Evolutionary conservation across 2,329 filamentous ascomycete species (phyloP), one percentile per base, ranked within the genome.

Genomic region (Pseudocercospora cruenta): DNA sequence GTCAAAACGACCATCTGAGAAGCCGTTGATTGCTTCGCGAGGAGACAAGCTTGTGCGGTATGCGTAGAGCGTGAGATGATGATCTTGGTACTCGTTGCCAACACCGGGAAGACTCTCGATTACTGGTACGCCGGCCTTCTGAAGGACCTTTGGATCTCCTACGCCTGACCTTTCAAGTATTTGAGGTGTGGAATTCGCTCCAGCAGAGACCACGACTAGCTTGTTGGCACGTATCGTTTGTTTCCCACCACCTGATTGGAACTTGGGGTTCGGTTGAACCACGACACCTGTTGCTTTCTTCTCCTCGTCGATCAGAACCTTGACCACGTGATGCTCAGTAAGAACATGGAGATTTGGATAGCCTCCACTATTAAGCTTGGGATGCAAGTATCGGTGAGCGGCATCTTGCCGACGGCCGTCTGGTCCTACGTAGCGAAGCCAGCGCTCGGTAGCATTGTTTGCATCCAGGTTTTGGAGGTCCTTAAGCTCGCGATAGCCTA

Each of bases 131-230:
- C 68, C 67, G 14, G 64, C 66, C 16, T 58, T 63, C 14, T 60
- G 21, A 9, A 71, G 63, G 1, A 71, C 33, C 16, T 66, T 59
- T 22, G 60, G 66, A 60, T 58, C 54, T 1, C 88, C 88, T 24
- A 90, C 81, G 0, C 88, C 88, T 0, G 87, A 89, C 1, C 89
- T 79, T 69, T 90, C 87, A 16, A 86, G 82, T 14, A 87, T 78
- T 72, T 84, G 86, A 4, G 83, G 88, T 9, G 85, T 87, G 71
- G 83, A 82, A 49, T 85, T 78, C 36, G 81, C 83, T 0, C 88
- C 88, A 0, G 86, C 87, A 3, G 83, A 83, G 2, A 90, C 74
- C 43, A 90, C 82, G 10, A 90, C 86, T 16, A 87, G 77, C 75
- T 85, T 88, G 6, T 80, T 80, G 3, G 87, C 87, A 55, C 76